Base-by-base conservation (phyloP, 768 basidiomycete genomes). In the Infundibulicybe gibba region DNA sequence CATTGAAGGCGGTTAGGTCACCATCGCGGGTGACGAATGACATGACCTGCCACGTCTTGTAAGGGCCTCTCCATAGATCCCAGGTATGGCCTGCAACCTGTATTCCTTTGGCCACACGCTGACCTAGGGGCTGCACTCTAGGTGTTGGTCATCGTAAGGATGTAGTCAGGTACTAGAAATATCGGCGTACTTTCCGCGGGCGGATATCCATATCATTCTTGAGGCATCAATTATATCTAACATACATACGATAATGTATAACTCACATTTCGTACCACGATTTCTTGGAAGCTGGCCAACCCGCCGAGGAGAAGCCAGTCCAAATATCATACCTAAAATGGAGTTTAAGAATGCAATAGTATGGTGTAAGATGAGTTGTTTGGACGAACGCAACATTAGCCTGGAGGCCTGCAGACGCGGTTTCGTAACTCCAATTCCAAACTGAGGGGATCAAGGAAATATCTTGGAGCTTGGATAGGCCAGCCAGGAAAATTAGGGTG, bases 181-280 rank as follows among this genome's bases (percentile, higher is more conserved):
- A 25, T 13, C 1, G 6, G 45, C 69, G 49, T 57, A 80, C 78
- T 74, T 74, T 57, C 79, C 79, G 10, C 66, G 67, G 32, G 76
- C 72, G 43, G 79, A 79, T 20, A 81, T 70, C 79, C 79, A 81
- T 48, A 81, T 78, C 79, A 81, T 81, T 45, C 76, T 77, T 49
- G n/a, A 43, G 20, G 20, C 20, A 9, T 41, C 17, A 19, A 19
- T 33, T 31, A 17, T 31, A 25, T 19, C 33, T 33, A 37, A 20
- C 21, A 2, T 6, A 25, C 39, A 3, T 1, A 30, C 45, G 48
- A 47, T 31, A 14, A 8, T 25, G 25, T 25, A 25, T n/a, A 9
- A 55, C 73, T 39, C 58, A 77, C 77, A 81, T 77, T 56, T 81
- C 79, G 53, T 67, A 80, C 1, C 71, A 71, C 4, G 76, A 79